Base-by-base conservation (phyloP, 352 stramenopile genomes). In the Globisporangium canariense region DNA sequence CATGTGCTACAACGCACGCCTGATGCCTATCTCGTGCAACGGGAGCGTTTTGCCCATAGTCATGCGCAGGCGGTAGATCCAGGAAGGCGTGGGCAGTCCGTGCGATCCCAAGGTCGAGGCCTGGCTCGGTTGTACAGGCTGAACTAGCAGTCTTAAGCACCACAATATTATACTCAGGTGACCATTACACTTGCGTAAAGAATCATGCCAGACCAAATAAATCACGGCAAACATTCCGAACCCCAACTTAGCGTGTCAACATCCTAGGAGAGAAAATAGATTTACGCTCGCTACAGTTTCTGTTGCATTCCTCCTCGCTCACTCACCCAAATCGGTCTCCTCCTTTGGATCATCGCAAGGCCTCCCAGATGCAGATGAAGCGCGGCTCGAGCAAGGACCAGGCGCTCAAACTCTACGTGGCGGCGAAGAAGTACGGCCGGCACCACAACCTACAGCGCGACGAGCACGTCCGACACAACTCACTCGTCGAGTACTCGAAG, bases 361-460 rank as follows among this genome's bases (percentile, higher is more conserved):
- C 22, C 22, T 25, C 22, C 22, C 22, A 25, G 22, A 25, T 25
- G 22, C 22, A 25, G 7, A 60, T 66, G 60, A 60, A 60, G 52
- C 60, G 60, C 43, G 28, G 30, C 8, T 68, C 54, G 9, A 68
- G 36, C 45, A 68, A 63, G 30, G 46, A 60, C 14, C 46, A 47
- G 22, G 60, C 56, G n/a, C 57, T 71, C 53, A 62, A 84, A 62
- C 69, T 70, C 38, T 81, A 84, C 49, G 68, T 66, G 2, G 65
- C 69, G 6, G 67, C 61, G 2, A 76, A 77, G 47, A 81, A 83
- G 30, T 77, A 72, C 38, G 66, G 64, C 1, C 69, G 69, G 18
- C 78, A 71, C 1, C 68, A 81, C 51, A 69, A 80, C 36, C 66
- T 84, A 16, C 68, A 66, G 32, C 64, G 70, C 47, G 69, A 89